These are phyloP conservation scores for Phytophthora fragariaefolia DNA, from an alignment of 352 stramenopile genomes.

Conservation along the genomic window DNA sequence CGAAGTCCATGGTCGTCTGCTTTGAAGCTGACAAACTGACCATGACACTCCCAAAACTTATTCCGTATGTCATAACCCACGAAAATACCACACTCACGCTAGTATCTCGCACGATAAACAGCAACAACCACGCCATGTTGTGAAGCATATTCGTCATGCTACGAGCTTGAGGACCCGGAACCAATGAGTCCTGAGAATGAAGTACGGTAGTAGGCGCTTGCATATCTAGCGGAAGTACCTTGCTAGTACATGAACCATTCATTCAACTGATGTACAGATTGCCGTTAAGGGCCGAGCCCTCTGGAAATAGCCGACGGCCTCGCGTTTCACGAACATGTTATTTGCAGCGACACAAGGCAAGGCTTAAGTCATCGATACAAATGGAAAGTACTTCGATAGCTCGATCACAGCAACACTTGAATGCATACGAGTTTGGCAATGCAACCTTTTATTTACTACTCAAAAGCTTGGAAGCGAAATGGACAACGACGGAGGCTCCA, in stretches of 20 bases:
- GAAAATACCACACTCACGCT: conserved; percentile 17
- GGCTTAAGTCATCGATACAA: too few relatives aligned
- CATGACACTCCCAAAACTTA: conserved; percentile 25
- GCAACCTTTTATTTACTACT: conserved; percentile 34
- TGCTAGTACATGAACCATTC: too few relatives aligned
- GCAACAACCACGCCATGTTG: background rate
- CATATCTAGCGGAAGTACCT: too few relatives aligned
- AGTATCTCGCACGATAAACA: conserved; percentile 3
- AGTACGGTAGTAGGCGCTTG: background rate
- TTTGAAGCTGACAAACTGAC: background rate
- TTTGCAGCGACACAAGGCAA: too few relatives aligned
- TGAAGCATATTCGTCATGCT: background rate
- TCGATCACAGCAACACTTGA: background rate
- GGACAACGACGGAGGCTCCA: conserved; percentile 15
- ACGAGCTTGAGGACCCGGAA: background rate
- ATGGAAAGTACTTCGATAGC: background rate
- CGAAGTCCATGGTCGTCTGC: conserved; percentile 7
- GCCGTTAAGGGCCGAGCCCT: too few relatives aligned
- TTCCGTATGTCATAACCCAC: conserved; percentile 18
- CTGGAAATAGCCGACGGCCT: too few relatives aligned
- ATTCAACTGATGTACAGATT: too few relatives aligned
- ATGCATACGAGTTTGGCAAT: background rate
- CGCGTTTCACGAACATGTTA: too few relatives aligned
- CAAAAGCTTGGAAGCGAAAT: conserved; percentile 36
- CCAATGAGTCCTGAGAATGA: background rate